phyloP scores from a whole-genome alignment of 2,329 filamentous ascomycete genomes.

The Cytospora paraplurivora region DNA sequence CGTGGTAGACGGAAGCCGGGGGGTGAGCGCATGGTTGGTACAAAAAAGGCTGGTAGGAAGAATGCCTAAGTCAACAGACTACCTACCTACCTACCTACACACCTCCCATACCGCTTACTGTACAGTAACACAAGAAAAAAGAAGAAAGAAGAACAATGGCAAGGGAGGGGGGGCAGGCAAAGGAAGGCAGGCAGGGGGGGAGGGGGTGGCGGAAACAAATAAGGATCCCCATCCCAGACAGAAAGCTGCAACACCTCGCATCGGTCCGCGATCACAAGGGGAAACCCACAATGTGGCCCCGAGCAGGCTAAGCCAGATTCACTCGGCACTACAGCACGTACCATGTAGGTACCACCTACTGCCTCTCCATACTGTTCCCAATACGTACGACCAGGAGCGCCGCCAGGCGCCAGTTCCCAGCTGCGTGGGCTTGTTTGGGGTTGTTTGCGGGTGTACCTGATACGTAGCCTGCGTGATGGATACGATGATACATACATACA shows the following conservation, averaged over 20 bases:
- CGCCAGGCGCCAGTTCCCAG: too few relatives aligned
- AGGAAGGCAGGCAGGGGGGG: not conserved
- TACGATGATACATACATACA: too few relatives aligned
- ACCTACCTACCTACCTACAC: too few relatives aligned
- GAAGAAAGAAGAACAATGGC: not conserved
- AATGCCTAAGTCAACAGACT: too few relatives aligned
- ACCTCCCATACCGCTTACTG: not conserved
- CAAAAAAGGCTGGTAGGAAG: not conserved
- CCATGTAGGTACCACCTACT: too few relatives aligned
- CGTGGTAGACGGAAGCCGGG: not conserved
- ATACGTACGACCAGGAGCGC: too few relatives aligned
- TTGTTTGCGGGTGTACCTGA: too few relatives aligned
- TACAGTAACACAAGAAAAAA: not conserved
- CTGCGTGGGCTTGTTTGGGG: too few relatives aligned
- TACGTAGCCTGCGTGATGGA: too few relatives aligned
- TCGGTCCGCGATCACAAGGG: slow-evolving; percentile 25
- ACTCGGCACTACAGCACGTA: not conserved
- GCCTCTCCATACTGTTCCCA: too few relatives aligned
- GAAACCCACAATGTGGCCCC: slow-evolving; percentile 20
- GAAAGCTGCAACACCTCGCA: slow-evolving; percentile 20
- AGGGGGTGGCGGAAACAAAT: not conserved
- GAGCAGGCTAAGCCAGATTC: not conserved
- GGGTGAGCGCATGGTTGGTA: not conserved
- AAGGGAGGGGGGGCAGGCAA: not conserved
- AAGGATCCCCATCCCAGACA: slow-evolving; percentile 11